Base-by-base conservation (phyloP, 306 rosid species). In the Cercis canadensis region DNA sequence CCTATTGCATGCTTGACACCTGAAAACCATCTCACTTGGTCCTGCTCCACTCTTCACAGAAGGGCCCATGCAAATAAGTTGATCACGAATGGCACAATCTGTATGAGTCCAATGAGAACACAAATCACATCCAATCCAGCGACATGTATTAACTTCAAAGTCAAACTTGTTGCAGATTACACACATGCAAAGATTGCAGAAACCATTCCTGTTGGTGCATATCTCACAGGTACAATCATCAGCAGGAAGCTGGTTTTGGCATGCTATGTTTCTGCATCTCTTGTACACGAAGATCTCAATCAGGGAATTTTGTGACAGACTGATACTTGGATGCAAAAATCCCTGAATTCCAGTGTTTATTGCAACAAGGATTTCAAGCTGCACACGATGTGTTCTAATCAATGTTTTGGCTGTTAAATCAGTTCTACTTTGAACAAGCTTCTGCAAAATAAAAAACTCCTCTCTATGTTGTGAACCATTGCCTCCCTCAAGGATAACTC, bases 31-130 rank as follows among this genome's bases (percentile, higher is more conserved):
- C 83, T 94, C 99, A 24, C 86, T 62, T 50, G 91, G 92, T 63
- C 95, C 91, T 45, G 87, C 75, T 44, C 95, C 96, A 59, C 76
- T 89, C 87, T 87, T 86, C 43, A 79, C 79, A 8, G 90, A 80
- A 67, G 96, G 87, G 18, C 96, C 97, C 92, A 80, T 83, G 78
- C 79, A 78, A 52, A 94, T 91, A 65, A 82, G 92, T 68, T 91
- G 91, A 75, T 91, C 99, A 19, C 90, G 96, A 78, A 94, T 94
- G 31, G 99, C 97, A 80, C 99, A 94, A 75, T 94, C 97, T 1
- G 99, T 94, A 79, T 94, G 99, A 58, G 99, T 90, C 99, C 99
- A 94, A 78, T 94, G 98, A 57, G 96, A 91, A 54, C 98, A 94
- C 62, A 89, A 71, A 77, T 94, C 99, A 78, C 99, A 94, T 62